A percentile compares a stretch with the other conserved stretches of the same genome.
Conservation (phyloP, 2,329 filamentous ascomycete species). For the Didymosphaeria variabile region DNA sequence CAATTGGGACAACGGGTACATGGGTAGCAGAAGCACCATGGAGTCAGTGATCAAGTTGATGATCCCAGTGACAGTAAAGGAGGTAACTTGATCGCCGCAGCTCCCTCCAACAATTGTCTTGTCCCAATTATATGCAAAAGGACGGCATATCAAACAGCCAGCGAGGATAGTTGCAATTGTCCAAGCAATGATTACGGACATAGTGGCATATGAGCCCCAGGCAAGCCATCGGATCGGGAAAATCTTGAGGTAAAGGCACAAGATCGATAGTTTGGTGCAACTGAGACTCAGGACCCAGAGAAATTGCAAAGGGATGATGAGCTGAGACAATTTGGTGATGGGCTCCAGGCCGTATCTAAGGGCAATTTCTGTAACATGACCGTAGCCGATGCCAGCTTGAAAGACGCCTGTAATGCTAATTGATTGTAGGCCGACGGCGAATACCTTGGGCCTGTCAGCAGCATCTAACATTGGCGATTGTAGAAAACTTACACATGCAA, state of each 20-base stretch:
- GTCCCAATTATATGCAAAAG: not conserved
- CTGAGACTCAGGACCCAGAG: not conserved
- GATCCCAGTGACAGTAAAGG: not conserved
- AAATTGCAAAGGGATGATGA: slow-evolving; percentile 3
- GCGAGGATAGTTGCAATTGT: not conserved
- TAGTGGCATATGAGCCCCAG: not conserved
- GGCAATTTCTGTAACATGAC: not conserved
- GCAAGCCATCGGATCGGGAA: not conserved
- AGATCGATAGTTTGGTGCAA: not conserved
- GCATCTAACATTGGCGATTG: not conserved
- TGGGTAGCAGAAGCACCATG: not conserved
- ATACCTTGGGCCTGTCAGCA: not conserved
- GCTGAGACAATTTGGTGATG: not conserved
- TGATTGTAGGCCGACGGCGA: not conserved
- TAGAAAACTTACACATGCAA: not conserved
- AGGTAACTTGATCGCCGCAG: slow-evolving; percentile 1
- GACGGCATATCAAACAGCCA: not conserved
- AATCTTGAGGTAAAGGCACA: not conserved
- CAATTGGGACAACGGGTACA: not conserved
- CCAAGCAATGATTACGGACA: not conserved
- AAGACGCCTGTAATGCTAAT: slow-evolving; percentile 1
- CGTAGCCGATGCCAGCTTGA: not conserved
- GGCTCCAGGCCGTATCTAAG: not conserved
- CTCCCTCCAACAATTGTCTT: not conserved
- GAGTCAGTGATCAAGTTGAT: not conserved